Conservation (phyloP, 1,139 yeast species). For the Taiozyma sp. region DNA sequence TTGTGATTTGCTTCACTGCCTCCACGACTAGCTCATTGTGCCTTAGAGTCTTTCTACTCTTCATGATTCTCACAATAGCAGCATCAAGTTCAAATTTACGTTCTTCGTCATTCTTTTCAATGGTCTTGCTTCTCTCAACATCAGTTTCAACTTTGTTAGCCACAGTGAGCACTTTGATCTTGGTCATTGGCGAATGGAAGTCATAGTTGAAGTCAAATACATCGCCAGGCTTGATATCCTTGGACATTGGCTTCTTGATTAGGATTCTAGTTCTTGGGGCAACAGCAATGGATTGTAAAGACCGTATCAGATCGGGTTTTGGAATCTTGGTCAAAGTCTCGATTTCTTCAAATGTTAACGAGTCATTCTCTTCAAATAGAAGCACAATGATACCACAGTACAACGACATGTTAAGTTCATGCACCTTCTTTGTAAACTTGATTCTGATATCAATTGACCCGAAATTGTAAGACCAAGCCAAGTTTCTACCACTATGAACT, state of each 20-base stretch:
- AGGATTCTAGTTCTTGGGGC: conserved; percentile 78
- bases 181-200: conserved; percentile 66
- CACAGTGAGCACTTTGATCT: conserved; percentile 78
- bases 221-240: conserved; percentile 63
- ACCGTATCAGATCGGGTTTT: conserved; percentile 64
- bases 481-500: conserved; percentile 66
- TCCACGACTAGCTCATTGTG: conserved; percentile 69
- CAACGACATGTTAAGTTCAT: conserved; percentile 78
- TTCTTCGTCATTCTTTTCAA: conserved; percentile 34
- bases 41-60: conserved; percentile 55
- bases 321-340: conserved; percentile 69
- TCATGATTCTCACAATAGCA: conserved; percentile 86
- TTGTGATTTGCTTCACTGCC: conserved; percentile 55
- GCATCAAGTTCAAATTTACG: conserved; percentile 73
- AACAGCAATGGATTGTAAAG: conserved; percentile 78
- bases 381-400: conserved; percentile 75
- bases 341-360: conserved; percentile 58
- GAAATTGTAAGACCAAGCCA: conserved; percentile 81
- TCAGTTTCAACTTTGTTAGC: conserved; percentile 32
- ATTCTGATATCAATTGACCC: conserved; percentile 78
- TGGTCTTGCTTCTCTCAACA: conserved; percentile 36
- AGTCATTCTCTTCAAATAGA: conserved; percentile 54
- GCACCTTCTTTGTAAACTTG: conserved; percentile 61
- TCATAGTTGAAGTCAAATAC: conserved; percentile 63
- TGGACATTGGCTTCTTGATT: conserved; percentile 69